Base-by-base conservation (phyloP, 129 eudicot genomes). In the Flaveria sonorensis region DNA sequence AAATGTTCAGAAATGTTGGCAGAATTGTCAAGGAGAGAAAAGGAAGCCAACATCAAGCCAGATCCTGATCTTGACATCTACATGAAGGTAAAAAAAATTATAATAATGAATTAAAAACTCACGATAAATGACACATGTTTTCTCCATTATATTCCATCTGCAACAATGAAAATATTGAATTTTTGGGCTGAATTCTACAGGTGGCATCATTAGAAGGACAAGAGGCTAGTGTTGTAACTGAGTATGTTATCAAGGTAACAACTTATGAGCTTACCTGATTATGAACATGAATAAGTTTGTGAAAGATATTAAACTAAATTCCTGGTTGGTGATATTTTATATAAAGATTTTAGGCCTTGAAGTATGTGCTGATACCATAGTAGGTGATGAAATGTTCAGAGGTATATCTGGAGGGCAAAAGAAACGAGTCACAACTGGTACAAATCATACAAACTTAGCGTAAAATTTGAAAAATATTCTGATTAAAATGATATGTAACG, bases 351-450 rank as follows among this genome's bases (percentile, higher is more conserved):
- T 89, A 71, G 94, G 94, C 55, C 94, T 89, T 57, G 94, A 89
- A 79, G 87, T 77, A 10, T 89, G 94, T 59, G 94, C 94, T 47
- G 94, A 89, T 80, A 89, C 87, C 55, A 48, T 89, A 47, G 94
- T 89, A 53, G 94, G 94, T 23, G 87, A 89, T 70, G 91, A 89
- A 68, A 89, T 89, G 96, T 79, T 87, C 9, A 80, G 92, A 70
- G 96, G 96, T 46, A 90, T 90, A 45, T 90, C 96, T 39, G 96
- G 96, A 61, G 96, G 96, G 19, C 92, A 90, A 72, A 90, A 87
- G 36, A 90, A 90, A 71, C 85, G 92, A 56, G 85, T 90, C 67
- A 90, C 96, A 68, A 90, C 90, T 7, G 96, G 96, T 89, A 83
- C n/a, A 42, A 63, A 68, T 47, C 10, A 39, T 63, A 45, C 20